Evolutionary conservation across 176 grass and related monocot species (phyloP).

Genomic region (Lolium multiflorum): DNA sequence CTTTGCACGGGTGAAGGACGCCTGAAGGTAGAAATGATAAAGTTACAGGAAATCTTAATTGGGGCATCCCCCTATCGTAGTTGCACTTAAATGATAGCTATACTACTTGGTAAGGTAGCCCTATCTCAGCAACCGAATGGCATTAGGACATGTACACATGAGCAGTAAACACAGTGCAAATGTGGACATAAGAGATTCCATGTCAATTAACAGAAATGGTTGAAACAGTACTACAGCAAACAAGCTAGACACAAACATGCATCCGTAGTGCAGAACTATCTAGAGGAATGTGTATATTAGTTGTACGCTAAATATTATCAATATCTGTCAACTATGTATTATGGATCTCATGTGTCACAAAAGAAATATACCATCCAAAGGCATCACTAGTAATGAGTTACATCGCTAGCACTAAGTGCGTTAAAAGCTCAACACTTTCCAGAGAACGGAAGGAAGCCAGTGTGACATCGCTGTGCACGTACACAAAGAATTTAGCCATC

Average conservation of each 20-base stretch:
- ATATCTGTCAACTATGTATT: background rate
- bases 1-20: slow-evolving; percentile 84
- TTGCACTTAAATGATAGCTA: slow-evolving; percentile 18
- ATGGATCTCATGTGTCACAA: slow-evolving; percentile 13
- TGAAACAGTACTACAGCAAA: background rate
- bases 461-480: slow-evolving; percentile 24
- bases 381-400: slow-evolving; percentile 30
- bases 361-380: slow-evolving; percentile 22
- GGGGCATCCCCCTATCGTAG: background rate
- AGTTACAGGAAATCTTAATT: background rate
- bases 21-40: slow-evolving; percentile 50
- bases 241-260: slow-evolving; percentile 15
- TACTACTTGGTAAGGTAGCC: slow-evolving; percentile 11
- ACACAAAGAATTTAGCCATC: slow-evolving; percentile 29
- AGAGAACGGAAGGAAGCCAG: slow-evolving; percentile 2
- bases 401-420: background rate
- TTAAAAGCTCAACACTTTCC: slow-evolving; percentile 15
- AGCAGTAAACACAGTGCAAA: background rate
- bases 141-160: slow-evolving; percentile 8
- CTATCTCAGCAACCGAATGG: slow-evolving; percentile 5
- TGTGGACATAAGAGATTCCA: slow-evolving; percentile 7
- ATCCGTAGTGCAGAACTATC: slow-evolving; percentile 24
- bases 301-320: slow-evolving; percentile 3
- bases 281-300: background rate
- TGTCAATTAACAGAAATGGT: background rate